Evolutionary conservation across 73 alveolate species (phyloP).

Genomic region (Breviolum minutum): DNA sequence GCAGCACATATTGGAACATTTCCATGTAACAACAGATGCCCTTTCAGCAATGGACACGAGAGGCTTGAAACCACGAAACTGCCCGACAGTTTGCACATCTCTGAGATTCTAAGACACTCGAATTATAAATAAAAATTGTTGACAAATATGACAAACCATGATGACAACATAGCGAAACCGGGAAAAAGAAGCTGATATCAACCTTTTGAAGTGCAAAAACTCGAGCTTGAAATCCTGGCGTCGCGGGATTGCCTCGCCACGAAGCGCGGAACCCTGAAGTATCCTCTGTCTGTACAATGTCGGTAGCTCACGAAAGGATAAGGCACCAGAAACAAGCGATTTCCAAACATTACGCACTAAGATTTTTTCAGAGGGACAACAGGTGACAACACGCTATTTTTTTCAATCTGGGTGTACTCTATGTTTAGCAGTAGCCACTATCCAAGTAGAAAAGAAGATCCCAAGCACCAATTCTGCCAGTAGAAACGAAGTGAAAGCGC

Average conservation of each 20-base stretch:
- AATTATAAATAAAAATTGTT: background rate
- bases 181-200: too few species aligned
- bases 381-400: background rate
- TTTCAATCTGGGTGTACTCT: too few species aligned
- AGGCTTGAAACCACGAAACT: slow-evolving; percentile 25
- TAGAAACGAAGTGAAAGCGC: background rate
- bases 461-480: background rate
- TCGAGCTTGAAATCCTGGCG: background rate
- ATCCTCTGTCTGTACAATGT: slow-evolving; percentile 26
- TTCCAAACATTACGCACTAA: background rate
- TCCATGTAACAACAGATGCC: too few species aligned
- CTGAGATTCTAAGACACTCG: background rate
- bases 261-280: background rate
- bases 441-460: background rate
- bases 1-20: background rate
- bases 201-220: too few species aligned
- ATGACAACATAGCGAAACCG: background rate
- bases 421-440: background rate
- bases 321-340: background rate
- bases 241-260: background rate
- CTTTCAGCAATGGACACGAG: background rate
- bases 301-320: background rate
- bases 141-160: background rate
- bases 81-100: background rate
- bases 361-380: background rate